Conservation (phyloP, 2,329 filamentous ascomycete genomes). For the Whalleya microplaca region DNA sequence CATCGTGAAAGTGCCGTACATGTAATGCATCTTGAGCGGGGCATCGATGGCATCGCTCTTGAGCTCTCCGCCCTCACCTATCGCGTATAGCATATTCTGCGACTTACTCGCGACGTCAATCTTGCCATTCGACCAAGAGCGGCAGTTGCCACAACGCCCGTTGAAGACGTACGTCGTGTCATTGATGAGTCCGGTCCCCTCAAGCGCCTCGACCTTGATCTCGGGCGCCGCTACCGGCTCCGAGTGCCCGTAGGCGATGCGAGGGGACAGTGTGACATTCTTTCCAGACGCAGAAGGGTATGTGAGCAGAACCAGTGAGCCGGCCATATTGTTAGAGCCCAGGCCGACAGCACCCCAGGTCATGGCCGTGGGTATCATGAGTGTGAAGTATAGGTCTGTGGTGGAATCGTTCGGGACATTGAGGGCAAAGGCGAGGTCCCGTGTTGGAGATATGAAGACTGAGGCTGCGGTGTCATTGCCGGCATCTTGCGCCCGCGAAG, state of each 20-base stretch:
- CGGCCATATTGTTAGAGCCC: constrained; percentile 54
- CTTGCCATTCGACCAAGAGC: constrained; percentile 52
- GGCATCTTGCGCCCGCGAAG: constrained; percentile 22
- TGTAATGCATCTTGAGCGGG: constrained; percentile 54
- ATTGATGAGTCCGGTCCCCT: constrained; percentile 52
- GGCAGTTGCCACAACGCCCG: constrained; percentile 57
- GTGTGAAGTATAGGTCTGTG: constrained; percentile 57
- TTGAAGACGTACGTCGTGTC: constrained; percentile 51
- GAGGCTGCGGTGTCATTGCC: constrained; percentile 26
- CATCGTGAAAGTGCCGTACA: constrained; percentile 59
- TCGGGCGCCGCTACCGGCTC: constrained; percentile 54
- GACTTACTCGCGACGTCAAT: constrained; percentile 54
- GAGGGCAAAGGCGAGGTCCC: constrained; percentile 60
- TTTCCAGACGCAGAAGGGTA: constrained; percentile 51
- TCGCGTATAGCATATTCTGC: constrained; percentile 59
- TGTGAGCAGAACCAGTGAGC: constrained; percentile 58
- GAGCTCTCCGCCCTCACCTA: constrained; percentile 52
- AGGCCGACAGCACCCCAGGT: constrained; percentile 61
- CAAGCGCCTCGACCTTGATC: constrained; percentile 48
- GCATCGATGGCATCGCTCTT: constrained; percentile 48
- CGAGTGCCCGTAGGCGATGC: constrained; percentile 52
- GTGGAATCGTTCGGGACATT: constrained; percentile 73
- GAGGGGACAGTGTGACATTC: constrained; percentile 61
- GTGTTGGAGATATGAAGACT: constrained; percentile 33
- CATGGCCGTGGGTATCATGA: constrained; percentile 49